These are phyloP conservation scores for Pterocarpus macrocarpus DNA, from an alignment of 306 rosid species.

Conservation along the genomic window DNA sequence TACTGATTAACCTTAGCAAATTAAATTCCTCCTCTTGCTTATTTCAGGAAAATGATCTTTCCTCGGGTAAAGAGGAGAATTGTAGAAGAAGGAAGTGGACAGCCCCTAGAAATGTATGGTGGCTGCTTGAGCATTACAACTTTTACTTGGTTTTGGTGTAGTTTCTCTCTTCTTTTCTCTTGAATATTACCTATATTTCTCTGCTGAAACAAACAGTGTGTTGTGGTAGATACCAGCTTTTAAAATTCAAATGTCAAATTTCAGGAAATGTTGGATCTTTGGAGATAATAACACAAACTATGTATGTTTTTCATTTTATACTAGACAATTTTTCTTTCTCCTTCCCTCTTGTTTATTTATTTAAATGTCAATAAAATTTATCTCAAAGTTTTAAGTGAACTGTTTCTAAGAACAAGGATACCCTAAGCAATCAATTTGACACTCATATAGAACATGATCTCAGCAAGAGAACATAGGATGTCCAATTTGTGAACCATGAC, in stretches of 20 bases:
- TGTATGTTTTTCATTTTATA: not conserved
- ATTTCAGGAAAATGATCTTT: slow-evolving; percentile 56
- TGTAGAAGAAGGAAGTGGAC: slow-evolving; percentile 30
- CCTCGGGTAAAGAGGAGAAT: slow-evolving; percentile 1
- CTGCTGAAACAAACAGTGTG: slow-evolving; percentile 32
- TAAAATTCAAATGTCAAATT: slow-evolving; percentile 25
- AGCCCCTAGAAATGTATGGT: slow-evolving; percentile 34
- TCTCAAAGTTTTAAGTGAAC: not conserved
- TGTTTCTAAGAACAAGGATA: slow-evolving; percentile 12
- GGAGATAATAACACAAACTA: slow-evolving; percentile 23
- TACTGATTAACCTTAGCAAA: not conserved
- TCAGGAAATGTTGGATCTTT: slow-evolving; percentile 33
- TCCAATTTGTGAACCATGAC: slow-evolving; percentile 27
- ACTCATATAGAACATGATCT: not conserved
- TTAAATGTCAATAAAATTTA: not conserved
- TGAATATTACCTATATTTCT: slow-evolving; percentile 21
- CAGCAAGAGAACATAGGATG: slow-evolving; percentile 17
- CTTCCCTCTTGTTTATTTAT: slow-evolving; percentile 3
- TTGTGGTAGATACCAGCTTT: slow-evolving; percentile 30
- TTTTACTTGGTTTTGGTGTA: slow-evolving; percentile 52
- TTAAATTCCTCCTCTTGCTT: slow-evolving; percentile 15
- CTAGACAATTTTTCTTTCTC: not conserved
- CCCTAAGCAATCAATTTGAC: slow-evolving; percentile 8
- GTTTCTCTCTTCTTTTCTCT: slow-evolving; percentile 30
- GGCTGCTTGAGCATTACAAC: slow-evolving; percentile 39